Evolutionary conservation across 2,329 filamentous ascomycete genomes (phyloP).

Genomic region (Juglanconis oblonga): DNA sequence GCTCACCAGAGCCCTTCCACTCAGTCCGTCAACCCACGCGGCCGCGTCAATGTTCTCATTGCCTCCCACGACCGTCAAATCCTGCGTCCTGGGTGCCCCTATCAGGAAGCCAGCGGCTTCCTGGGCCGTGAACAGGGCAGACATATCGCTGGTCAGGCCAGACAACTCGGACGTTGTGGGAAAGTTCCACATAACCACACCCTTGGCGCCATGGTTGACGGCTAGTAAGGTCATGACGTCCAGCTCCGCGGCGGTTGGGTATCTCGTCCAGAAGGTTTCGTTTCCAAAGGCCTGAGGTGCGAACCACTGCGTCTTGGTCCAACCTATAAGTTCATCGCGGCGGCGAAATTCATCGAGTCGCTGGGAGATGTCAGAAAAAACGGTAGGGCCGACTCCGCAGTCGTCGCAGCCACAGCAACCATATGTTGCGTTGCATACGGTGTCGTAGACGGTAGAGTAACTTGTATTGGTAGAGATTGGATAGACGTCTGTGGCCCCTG

Average conservation of each 20-base stretch:
- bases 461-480: conserved; percentile 45
- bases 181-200: conserved; percentile 46
- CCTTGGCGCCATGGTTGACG: conserved; percentile 49
- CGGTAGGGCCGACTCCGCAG: conserved; percentile 33
- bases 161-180: conserved; percentile 35
- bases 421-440: conserved; percentile 47
- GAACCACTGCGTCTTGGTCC: conserved; percentile 44
- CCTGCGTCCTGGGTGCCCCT: conserved; percentile 25
- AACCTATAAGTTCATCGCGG: conserved; percentile 38
- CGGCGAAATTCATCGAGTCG: conserved; percentile 38
- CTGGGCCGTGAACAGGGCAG: conserved; percentile 33
- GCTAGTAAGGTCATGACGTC: conserved; percentile 44
- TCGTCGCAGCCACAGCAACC: conserved; percentile 53
- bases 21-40: conserved; percentile 33
- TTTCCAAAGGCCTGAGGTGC: conserved; percentile 48
- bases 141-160: conserved; percentile 34
- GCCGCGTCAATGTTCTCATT: conserved; percentile 35
- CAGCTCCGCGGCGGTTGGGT: conserved; percentile 42
- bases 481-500: conserved; percentile 42
- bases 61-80: conserved; percentile 23
- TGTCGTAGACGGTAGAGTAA: conserved; percentile 42
- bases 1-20: conserved; percentile 14
- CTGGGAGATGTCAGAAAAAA: conserved; percentile 40
- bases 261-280: conserved; percentile 43
- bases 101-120: conserved; percentile 36